Evolutionary conservation across 352 stramenopile genomes (phyloP), one percentile per base, ranked within the genome.

Genomic region (Phytophthora cactorum): DNA sequence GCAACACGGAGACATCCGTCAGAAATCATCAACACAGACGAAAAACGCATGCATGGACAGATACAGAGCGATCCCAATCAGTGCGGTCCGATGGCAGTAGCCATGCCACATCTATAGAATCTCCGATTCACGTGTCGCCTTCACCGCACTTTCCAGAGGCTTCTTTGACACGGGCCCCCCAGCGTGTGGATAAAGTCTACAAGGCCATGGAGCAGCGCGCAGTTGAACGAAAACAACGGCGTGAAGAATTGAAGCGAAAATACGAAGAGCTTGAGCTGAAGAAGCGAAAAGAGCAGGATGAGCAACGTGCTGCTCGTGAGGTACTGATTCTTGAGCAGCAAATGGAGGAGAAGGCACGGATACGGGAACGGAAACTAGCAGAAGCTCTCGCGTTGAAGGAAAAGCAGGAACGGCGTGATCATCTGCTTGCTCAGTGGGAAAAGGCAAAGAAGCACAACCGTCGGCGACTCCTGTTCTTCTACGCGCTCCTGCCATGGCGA

Each of bases 201-300:
- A 14, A 66, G 22, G 70, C 77, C 0, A 92, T 91, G 80, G 71
- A 87, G 50, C 75, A 81, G 57, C 80, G 82, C 5, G 75, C 82
- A 8, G 57, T 56, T n/a, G 70, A 89, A 51, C 77, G 84, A 6
- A 91, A 90, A 36, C 51, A 72, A 63, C 80, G 81, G 28, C 81
- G 84, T 17, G 79, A 88, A 32, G 47, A 79, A 31, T 65, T 92
- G 17, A 77, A 73, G 52, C 69, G 66, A 22, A 84, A 74, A 38
- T 91, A 92, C 49, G 81, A 85, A 52, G 59, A 76, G 9, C 55
- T 74, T 17, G 77, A 90, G 32, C 78, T 77, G 25, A 72, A 79
- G n/a, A 90, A 84, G 52, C 70, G 63, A 41, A 60, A 84, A 31
- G 54, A 70, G 9, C 57, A 83, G 6, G 77, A 74, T 25, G 52